phyloP scores from a whole-genome alignment of 495 filamentous ascomycete genomes.

The Penicillium antarcticum region DNA sequence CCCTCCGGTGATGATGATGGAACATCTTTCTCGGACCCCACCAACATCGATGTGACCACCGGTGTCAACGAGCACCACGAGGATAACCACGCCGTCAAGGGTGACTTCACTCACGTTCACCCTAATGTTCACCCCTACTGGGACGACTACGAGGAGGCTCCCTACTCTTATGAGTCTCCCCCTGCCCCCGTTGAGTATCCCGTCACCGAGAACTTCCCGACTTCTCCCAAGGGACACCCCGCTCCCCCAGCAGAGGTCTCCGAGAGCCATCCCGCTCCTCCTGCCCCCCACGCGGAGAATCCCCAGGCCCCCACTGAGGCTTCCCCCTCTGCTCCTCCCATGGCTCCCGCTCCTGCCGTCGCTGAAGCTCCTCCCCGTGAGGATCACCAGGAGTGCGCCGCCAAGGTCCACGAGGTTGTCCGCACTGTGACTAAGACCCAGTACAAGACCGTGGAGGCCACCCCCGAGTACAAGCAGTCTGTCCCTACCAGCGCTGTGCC shows the following conservation, averaged over 20 bases:
- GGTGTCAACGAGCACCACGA: constrained; percentile 20
- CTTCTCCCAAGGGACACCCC: neutral
- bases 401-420: constrained; percentile 25
- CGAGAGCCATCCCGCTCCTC: constrained; percentile 1
- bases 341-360: neutral
- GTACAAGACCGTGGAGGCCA: constrained; percentile 17
- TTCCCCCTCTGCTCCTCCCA: neutral
- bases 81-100: constrained; percentile 30
- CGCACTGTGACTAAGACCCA: constrained; percentile 31
- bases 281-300: neutral
- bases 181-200: neutral
- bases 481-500: constrained; percentile 7
- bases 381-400: constrained; percentile 5
- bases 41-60: constrained; percentile 10
- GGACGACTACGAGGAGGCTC: constrained; percentile 4
- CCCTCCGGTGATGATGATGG: constrained; percentile 24
- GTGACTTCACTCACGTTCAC: constrained; percentile 16
- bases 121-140: neutral
- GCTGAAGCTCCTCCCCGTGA: neutral
- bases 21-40: constrained; percentile 4
- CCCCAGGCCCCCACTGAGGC: neutral
- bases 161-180: neutral
- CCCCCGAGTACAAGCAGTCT: constrained; percentile 5
- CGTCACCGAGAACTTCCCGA: neutral
- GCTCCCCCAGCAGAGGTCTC: neutral